These are phyloP conservation scores for Curvularia lunata DNA, from an alignment of 2,329 filamentous ascomycete genomes.

Conservation along the genomic window DNA sequence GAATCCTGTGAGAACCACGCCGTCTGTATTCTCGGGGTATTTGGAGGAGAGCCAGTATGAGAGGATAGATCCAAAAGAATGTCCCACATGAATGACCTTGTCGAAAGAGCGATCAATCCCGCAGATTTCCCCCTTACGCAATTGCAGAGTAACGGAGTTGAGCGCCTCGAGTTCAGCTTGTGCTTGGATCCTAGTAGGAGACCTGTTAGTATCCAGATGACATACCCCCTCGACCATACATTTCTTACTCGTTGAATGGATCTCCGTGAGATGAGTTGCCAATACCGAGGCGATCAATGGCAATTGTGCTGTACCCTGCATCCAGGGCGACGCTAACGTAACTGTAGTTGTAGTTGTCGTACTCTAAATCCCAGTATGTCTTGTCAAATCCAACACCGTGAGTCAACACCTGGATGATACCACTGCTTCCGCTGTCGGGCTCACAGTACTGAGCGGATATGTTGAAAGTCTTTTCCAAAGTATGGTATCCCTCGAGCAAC, in stretches of 20 bases:
- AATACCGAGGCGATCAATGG: slow-evolving; percentile 68
- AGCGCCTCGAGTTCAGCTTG: slow-evolving; percentile 65
- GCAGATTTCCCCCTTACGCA: slow-evolving; percentile 56
- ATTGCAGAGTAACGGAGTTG: slow-evolving; percentile 58
- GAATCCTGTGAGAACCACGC: slow-evolving; percentile 67
- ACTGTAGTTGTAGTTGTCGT: slow-evolving; percentile 66
- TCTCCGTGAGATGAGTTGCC: slow-evolving; percentile 65
- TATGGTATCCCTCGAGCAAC: slow-evolving; percentile 57
- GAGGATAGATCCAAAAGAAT: slow-evolving; percentile 68
- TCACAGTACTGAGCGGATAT: slow-evolving; percentile 68
- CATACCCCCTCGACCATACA: not conserved
- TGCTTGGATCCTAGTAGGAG: slow-evolving; percentile 57
- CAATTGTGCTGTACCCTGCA: slow-evolving; percentile 65
- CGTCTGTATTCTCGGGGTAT: slow-evolving; percentile 62
- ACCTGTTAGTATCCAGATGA: not conserved
- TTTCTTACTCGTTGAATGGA: slow-evolving; percentile 58
- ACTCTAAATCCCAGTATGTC: slow-evolving; percentile 66
- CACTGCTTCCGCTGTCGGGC: slow-evolving; percentile 53
- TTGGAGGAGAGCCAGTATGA: slow-evolving; percentile 62
- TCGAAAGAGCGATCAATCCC: slow-evolving; percentile 49
- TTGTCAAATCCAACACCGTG: slow-evolving; percentile 64
- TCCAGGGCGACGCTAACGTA: slow-evolving; percentile 64
- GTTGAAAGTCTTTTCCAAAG: slow-evolving; percentile 60
- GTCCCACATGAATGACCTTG: slow-evolving; percentile 65
- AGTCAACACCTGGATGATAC: slow-evolving; percentile 56